Conservation (phyloP, 257 asterid genomes). For the Sherardia arvensis region DNA sequence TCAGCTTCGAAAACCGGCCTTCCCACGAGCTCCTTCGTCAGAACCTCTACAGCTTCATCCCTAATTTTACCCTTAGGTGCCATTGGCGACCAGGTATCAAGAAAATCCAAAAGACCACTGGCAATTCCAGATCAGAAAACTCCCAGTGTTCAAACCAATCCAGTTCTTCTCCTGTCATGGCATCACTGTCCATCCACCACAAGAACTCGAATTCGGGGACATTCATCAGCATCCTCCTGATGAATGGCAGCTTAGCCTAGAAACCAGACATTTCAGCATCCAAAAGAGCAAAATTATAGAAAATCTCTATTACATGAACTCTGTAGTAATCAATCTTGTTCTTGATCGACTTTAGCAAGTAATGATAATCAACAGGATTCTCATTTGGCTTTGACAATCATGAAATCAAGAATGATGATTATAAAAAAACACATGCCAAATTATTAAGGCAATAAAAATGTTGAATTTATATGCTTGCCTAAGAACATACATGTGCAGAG, state of each 20-base stretch:
- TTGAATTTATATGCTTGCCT: too few species aligned
- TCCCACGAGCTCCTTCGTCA: constrained; percentile 56
- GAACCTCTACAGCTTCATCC: constrained; percentile 69
- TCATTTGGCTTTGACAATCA: constrained; percentile 90
- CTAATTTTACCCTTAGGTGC: constrained; percentile 79
- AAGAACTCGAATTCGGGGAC: constrained; percentile 89
- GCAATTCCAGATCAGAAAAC: constrained; percentile 75
- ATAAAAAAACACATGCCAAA: too few species aligned
- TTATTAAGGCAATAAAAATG: too few species aligned
- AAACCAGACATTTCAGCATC: constrained; percentile 94
- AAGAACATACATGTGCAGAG: too few species aligned
- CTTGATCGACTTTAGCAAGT: constrained; percentile 68
- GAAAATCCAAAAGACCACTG: constrained; percentile 89
- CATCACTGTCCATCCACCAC: constrained; percentile 99
- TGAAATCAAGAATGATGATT: too few species aligned
- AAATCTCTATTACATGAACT: constrained; percentile 67
- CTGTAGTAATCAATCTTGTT: constrained; percentile 89
- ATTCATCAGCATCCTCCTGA: constrained; percentile 69
- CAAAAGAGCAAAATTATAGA: constrained; percentile 75
- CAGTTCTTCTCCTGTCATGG: constrained; percentile 74
- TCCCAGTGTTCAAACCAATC: constrained; percentile 93
- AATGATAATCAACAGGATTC: constrained; percentile 93
- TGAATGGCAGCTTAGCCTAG: constrained; percentile 82
- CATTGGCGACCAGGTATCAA: constrained; percentile 91
- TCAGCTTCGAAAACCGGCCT: constrained; percentile 92